Evolutionary conservation across 306 rosid species (phyloP), one percentile per base, ranked within the genome.

Genomic region (Calophaca sinica): DNA sequence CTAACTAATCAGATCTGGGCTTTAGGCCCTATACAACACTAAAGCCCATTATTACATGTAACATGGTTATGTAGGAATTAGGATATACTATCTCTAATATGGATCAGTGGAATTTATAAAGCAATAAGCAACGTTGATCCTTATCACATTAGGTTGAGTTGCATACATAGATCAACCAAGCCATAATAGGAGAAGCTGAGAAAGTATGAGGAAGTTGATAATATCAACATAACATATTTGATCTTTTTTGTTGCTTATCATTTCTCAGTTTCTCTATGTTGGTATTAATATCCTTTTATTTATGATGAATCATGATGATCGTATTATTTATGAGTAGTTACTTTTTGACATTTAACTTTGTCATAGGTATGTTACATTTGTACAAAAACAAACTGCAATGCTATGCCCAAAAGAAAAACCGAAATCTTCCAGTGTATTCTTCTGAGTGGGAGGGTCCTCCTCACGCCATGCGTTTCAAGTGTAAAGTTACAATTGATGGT

Each of bases 371-470:
- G 79, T 67, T 78, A 52, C 91, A 82, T 84, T 51, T 88, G 80
- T 84, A 85, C 84, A 94, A 92, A 88, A 88, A 79, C 39, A 88
- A 92, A 51, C 82, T 94, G 26, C 97, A 88, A 62, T 75, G 13
- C 38, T 90, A 73, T 57, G 89, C 88, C 54, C 99, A 87, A 44
- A 94, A 90, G 86, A 87, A 52, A 76, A 85, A 70, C 72, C 69
- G 87, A 6, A 12, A 2, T 50, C 76, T 90, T 36, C 97, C 99
- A 14, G 79, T 58, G 5, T 94, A 94, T 84, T 60, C 91, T 72
- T 57, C 80, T 66, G 90, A 90, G 84, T 81, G 85, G 79, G 93
- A 90, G 76, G 99, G 99, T 44, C 99, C 93, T 67, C 87, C 93
- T 67, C 97, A 94, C 74, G 87, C 86, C 36, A 44, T 80, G 31